Evolutionary conservation across 2,329 filamentous ascomycete species (phyloP), one percentile per base, ranked within the genome.

Genomic region (Clonostachys sp.): DNA sequence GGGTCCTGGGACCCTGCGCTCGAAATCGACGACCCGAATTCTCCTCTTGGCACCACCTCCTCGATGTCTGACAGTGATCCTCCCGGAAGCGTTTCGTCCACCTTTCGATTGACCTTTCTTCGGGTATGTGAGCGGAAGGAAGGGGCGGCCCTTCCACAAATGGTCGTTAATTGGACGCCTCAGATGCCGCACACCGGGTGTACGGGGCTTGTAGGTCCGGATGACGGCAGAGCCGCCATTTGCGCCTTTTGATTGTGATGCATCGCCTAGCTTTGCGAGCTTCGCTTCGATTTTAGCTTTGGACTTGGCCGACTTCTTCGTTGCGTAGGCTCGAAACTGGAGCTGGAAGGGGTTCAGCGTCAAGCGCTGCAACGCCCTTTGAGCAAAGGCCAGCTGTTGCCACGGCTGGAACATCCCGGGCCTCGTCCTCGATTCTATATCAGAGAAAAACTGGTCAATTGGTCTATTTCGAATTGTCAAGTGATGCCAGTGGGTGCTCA

Each of bases 51-150:
- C 86, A 55, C 94, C 95, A 65, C 92, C 94, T 63, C 94, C 94
- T 49, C 87, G 85, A 73, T 99, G 94, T 56, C 95, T 80, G 42
- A 99, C 86, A 1, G 91, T 96, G 51, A 99, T 81, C 54, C 82
- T 77, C 20, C 94, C 95, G 46, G 80, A 86, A 61, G 89, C 87
- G 66, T 99, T 99, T 58, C 94, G 83, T 41, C 94, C 94, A 67
- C 94, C 95, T 66, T 95, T 94, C 45, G 82, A 85, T 59, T 96
- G 91, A 14, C 94, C 94, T 66, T 92, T 92, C 67, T 96, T 96
- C 36, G 91, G 83, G 60, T 90, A 89, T 12, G 95, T 99, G 66
- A 99, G 78, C 45, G 85, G 82, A 34, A 89, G 75, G 55, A 87
- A 84, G 1, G 94, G 89, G 48, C 91, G 79, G 49, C 94, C 94